Conservation (phyloP, 1,284 basidiomycete genomes). For the Cutaneotrichosporon cutaneum region DNA sequence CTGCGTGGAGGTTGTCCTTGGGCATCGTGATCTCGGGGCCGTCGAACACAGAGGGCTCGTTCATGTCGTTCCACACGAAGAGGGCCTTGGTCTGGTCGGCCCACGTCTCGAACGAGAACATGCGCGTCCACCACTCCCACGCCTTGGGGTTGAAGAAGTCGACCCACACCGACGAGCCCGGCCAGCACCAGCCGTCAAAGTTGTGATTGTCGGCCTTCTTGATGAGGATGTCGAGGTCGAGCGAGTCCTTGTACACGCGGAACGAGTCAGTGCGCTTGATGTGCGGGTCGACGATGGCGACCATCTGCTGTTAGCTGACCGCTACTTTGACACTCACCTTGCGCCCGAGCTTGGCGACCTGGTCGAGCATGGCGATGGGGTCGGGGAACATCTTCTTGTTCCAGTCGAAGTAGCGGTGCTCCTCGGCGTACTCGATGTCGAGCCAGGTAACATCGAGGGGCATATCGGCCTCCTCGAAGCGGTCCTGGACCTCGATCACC, state of each 20-base stretch:
- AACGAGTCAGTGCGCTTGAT: conserved; percentile 79
- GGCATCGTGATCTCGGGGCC: conserved; percentile 98
- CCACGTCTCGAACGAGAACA: conserved; percentile 68
- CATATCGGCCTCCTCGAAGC: conserved; percentile 90
- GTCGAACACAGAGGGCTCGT: conserved; percentile 97
- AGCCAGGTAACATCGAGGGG: conserved; percentile 98
- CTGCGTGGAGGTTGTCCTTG: conserved; percentile 87
- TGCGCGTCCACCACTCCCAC: conserved; percentile 86
- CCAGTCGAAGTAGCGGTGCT: conserved; percentile 99
- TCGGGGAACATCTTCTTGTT: conserved; percentile 87
- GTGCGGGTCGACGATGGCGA: conserved; percentile 96
- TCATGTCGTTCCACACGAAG: conserved; percentile 99
- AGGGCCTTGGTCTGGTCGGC: conserved; percentile 66
- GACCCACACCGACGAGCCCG: conserved; percentile 90
- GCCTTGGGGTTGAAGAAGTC: conserved; percentile 91
- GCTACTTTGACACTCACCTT: conserved; percentile 61
- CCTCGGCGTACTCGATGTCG: conserved; percentile 93
- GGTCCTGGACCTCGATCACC: conserved; percentile 77
- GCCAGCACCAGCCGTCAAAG: conserved; percentile 99
- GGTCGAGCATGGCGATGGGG: conserved; percentile 87
- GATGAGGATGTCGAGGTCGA: conserved; percentile 75
- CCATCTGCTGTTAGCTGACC: conserved; percentile 64
- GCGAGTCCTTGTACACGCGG: conserved; percentile 81
- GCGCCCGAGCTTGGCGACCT: conserved; percentile 77
- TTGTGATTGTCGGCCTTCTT: conserved; percentile 78